Conservation (phyloP, 2,329 filamentous ascomycete genomes). For the Xylaria arbuscula region DNA sequence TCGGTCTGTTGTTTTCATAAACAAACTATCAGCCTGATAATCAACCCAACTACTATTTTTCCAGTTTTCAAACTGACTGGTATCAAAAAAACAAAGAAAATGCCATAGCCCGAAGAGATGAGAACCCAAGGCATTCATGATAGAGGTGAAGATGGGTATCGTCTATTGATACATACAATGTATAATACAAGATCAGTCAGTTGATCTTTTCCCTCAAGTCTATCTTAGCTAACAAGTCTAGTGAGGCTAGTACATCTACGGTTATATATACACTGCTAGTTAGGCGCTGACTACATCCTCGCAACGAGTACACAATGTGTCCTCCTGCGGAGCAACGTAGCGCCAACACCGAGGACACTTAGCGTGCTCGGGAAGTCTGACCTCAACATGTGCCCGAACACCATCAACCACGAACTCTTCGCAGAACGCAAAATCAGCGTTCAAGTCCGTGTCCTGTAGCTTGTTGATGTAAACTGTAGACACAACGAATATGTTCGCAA, state of each 20-base stretch:
- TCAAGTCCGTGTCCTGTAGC: constrained; percentile 54
- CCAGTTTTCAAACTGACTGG: too few species aligned
- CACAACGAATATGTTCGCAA: constrained; percentile 72
- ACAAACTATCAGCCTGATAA: neutral
- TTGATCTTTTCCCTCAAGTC: neutral
- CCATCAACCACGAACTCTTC: constrained; percentile 57
- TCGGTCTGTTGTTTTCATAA: neutral
- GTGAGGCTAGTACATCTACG: neutral
- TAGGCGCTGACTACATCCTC: constrained; percentile 66
- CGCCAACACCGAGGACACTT: constrained; percentile 95
- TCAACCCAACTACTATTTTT: too few species aligned
- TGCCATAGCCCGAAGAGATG: neutral
- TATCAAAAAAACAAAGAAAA: too few species aligned
- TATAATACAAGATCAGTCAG: constrained; percentile 22
- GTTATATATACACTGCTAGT: neutral
- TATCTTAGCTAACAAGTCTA: neutral
- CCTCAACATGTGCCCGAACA: constrained; percentile 54
- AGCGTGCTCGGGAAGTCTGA: constrained; percentile 61
- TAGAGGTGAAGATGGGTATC: constrained; percentile 28
- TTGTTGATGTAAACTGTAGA: constrained; percentile 54
- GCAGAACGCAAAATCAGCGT: constrained; percentile 48
- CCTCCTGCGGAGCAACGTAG: constrained; percentile 75
- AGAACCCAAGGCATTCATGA: neutral
- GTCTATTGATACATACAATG: constrained; percentile 26
- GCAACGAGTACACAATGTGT: constrained; percentile 78